Base-by-base conservation (phyloP, 306 rosid genomes). In the Ammopiptanthus mongolicus region DNA sequence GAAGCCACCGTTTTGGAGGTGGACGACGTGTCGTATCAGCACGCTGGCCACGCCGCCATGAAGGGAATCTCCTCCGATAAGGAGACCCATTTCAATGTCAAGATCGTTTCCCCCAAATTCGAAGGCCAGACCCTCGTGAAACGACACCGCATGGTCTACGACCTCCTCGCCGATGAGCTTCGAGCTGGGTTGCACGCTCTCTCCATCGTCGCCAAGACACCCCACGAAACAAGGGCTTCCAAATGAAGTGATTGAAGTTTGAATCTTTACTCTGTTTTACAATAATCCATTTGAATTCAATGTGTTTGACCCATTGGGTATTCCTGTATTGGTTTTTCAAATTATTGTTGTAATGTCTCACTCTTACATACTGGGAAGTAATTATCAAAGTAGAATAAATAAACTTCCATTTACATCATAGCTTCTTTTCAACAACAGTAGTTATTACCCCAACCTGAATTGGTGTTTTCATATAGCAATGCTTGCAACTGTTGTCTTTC, bases 21-120 rank as follows among this genome's bases (percentile, higher is more conserved):
- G 1, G 95, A 94, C 78, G 98, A 94, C 87, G 97, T 91, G 46
- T 91, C 98, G 46, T 46, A 87, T 66, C 97, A 91, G 85, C 98
- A 91, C 78, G 91, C 94, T 0, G 96, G 93, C 8, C 98, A 94
- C 66, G 87, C 93, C 34, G 98, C 93, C 58, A 73, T 91, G 58
- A 87, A 64, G 61, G 88, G 68, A 1, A 59, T 2, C 3, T 11
- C 61, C 51, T 51, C 86, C 34, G 87, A 69, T 4, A 66, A 78
- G 28, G 97, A 91, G 44, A 88, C 97, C 10, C 98, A 94, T 71
- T 94, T 91, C 88, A 91, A 94, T 51, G 75, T 94, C 10, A 91
- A 76, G 71, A 84, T 94, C 37, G 89, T 91, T 8, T 91, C 97
- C 0, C 73, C 94, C 0, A 88, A 91, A 73, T 93, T 93, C 62